phyloP scores from a whole-genome alignment of 306 rosid species.

The Potentilla sterilis region DNA sequence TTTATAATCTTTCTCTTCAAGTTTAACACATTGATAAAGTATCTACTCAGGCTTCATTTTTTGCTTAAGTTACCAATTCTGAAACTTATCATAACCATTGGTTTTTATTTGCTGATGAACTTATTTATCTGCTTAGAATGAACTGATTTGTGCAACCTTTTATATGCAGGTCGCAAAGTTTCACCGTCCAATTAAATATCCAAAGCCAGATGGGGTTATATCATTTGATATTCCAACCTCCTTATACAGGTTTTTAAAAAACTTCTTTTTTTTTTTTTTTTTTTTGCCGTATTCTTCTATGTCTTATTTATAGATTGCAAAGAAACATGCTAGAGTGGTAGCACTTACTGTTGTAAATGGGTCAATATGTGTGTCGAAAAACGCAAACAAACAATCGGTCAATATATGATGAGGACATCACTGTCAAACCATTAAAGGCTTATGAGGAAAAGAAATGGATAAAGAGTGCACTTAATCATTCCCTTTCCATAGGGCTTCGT shows the following conservation, averaged over 20 bases:
- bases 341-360: background rate
- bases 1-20: background rate
- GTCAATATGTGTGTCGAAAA: no score
- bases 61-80: background rate
- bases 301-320: background rate
- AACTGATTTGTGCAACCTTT: slow-evolving; percentile 12
- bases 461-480: no score
- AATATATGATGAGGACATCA: no score
- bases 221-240: slow-evolving; percentile 91
- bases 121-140: background rate
- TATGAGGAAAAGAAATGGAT: no score
- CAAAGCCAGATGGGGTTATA: slow-evolving; percentile 78
- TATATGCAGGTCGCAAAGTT: slow-evolving; percentile 53
- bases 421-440: no score
- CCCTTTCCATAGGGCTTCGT: no score
- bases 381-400: no score
- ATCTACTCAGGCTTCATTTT: background rate
- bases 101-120: slow-evolving; percentile 2
- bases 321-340: background rate
- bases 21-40: background rate
- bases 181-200: slow-evolving; percentile 75
- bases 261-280: slow-evolving; percentile 10
- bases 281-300: background rate
- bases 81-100: background rate
- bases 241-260: slow-evolving; percentile 71